Evolutionary conservation across 2,329 filamentous ascomycete species (phyloP), one percentile per base, ranked within the genome.

Genomic region (Sclerotinia glacialis): DNA sequence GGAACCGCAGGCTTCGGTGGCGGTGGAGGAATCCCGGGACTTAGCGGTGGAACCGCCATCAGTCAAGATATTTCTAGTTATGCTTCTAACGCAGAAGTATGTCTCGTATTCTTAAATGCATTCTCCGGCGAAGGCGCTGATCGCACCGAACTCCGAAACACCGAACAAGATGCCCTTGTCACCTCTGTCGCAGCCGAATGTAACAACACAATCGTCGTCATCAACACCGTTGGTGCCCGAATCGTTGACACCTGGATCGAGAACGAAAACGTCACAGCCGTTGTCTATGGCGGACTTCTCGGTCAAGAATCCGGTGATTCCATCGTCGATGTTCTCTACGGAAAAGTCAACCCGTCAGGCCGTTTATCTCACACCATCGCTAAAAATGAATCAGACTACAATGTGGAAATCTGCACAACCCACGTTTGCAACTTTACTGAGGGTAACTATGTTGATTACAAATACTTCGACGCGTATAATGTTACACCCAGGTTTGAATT

Each of bases 261-360:
- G 61, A 86, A 88, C 77, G 84, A 86, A 47, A 96, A 96, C 77
- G 83, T 96, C 61, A 92, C 90, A 0, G 92, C 91, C 47, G 91
- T 96, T 64, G 75, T 96, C 3, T 94, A 89, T 83, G 91, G 90
- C 28, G 90, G 90, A 72, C 79, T 92, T 21, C 91, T 91, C 0
- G 92, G 92, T 12, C 89, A 96, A 75, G 89, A 96, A 77, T 89
- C 87, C 18, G 92, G 92, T 55, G 90, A 92, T 74, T 83, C 89
- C 0, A 84, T 96, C 61, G 83, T 85, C 21, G 91, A 95, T 71
- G 84, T 96, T 14, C 86, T 96, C 11, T 96, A 93, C 77, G 92
- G 92, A 53, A 84, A 83, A 66, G 84, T 89, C 68, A 93, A 91
- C 79, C 91, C 91, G 0, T 85, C 85, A 31, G 92, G 91, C 70